Base-by-base conservation (phyloP, 495 filamentous ascomycete species). In the Penicillium angulare region DNA sequence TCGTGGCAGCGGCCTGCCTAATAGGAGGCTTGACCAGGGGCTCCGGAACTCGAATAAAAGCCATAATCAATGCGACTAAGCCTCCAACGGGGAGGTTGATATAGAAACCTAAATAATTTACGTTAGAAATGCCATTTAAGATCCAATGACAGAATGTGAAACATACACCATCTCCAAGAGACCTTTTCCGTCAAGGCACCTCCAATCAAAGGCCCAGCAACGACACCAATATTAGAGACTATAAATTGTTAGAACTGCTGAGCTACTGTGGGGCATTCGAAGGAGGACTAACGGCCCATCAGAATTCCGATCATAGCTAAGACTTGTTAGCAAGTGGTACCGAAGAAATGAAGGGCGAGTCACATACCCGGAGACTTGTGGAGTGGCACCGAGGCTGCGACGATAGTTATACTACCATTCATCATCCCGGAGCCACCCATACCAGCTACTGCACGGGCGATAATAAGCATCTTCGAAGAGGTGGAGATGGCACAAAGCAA, bases 21-120 rank as follows among this genome's bases (percentile, higher is more conserved):
- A 72, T 50, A 34, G 63, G 63, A 31, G 77, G 68, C 43, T 77
- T 78, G 27, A 51, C 36, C 3, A 57, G 65, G 13, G 72, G 53
- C 43, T 75, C 60, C 3, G 84, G 81, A 5, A 83, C 70, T 5
- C 70, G 57, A 49, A 81, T 56, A 50, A 82, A 68, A 15, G 83
- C 32, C 10, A 71, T 43, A 16, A 83, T 54, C 7, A 74, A 15
- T 6, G 65, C 73, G 2, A 76, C 71, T 10, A 82, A 42, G 3
- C 52, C 81, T 12, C 82, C 83, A 34, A 85, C 70, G 0, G 82
- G 83, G 18, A 86, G 71, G 57, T 86, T 87, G 47, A 86, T 78
- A 54, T 82, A 86, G 59, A 86, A 86, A 59, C 83, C 69, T 78
- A 49, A 26, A 32, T 21, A 17, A 43, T 13, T 23, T 10, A 29